phyloP scores from a whole-genome alignment of 1,284 basidiomycete species.

The Xanthoconium separans region DNA sequence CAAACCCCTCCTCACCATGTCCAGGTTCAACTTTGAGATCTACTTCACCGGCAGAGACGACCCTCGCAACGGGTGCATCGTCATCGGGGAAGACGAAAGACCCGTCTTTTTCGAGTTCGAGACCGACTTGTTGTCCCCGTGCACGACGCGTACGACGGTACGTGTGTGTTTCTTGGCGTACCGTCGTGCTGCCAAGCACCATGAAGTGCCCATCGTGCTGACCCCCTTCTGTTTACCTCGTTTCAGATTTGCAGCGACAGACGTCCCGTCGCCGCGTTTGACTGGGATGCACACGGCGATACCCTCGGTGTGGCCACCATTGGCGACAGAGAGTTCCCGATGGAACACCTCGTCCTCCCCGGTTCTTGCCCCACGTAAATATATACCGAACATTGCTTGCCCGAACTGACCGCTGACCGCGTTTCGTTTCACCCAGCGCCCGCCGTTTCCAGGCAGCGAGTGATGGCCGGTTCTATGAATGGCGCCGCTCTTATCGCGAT shows the following conservation, averaged over 20 bases:
- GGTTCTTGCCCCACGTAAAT: constrained; percentile 49
- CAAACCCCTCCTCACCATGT: constrained; percentile 20
- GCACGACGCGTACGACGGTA: constrained; percentile 50
- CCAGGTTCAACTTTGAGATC: constrained; percentile 47
- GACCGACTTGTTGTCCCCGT: constrained; percentile 39
- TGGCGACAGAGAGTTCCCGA: constrained; percentile 53
- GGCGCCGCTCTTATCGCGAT: constrained; percentile 51
- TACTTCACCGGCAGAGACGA: constrained; percentile 70
- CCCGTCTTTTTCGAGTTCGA: constrained; percentile 67
- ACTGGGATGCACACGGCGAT: constrained; percentile 55
- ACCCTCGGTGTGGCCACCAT: constrained; percentile 58
- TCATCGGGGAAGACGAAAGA: constrained; percentile 62
- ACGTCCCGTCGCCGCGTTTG: constrained; percentile 55
- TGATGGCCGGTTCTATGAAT: constrained; percentile 57
- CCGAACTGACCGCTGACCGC: constrained; percentile 7
- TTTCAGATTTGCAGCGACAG: constrained; percentile 47
- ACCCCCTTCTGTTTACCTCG: background rate
- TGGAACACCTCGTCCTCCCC: constrained; percentile 59
- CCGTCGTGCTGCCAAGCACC: too few species aligned
- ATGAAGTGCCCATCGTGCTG: too few species aligned
- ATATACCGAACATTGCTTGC: background rate
- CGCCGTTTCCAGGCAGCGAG: constrained; percentile 52
- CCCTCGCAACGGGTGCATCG: constrained; percentile 59
- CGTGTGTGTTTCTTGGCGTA: constrained; percentile 19
- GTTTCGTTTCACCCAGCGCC: constrained; percentile 40